phyloP scores from a whole-genome alignment of 306 rosid species.

The Ochetophila trinervis region DNA sequence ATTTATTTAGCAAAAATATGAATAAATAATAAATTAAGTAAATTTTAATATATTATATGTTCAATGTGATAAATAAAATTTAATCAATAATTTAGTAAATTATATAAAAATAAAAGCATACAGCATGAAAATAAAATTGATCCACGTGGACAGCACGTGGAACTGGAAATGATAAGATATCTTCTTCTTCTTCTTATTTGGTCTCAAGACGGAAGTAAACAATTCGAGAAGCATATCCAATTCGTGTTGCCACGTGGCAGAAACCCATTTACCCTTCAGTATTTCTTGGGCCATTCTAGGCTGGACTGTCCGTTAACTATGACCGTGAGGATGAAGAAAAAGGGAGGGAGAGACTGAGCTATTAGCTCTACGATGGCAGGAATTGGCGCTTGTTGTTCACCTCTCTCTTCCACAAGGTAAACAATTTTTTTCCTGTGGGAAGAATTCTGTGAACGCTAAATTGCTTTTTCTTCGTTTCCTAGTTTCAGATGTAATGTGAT shows the following conservation, averaged over 20 bases:
- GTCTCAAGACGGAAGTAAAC: not conserved
- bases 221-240: constrained; percentile 28
- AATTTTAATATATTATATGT: no score
- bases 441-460: not conserved
- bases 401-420: constrained; percentile 58
- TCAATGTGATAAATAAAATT: no score
- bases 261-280: constrained; percentile 46
- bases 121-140: no score
- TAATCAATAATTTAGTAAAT: no score
- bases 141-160: not conserved
- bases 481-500: not conserved
- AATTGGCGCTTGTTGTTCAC: constrained; percentile 38
- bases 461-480: not conserved
- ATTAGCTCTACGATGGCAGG: constrained; percentile 55
- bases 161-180: no score
- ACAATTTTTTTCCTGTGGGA: not conserved
- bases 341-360: constrained; percentile 2
- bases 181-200: no score
- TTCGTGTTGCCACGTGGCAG: constrained; percentile 46
- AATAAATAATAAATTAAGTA: no score
- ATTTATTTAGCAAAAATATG: no score
- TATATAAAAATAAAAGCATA: no score
- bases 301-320: constrained; percentile 11
- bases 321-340: not conserved
- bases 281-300: constrained; percentile 54